These are phyloP conservation scores for Lumnitzera littorea DNA, from an alignment of 345 rosid genomes.

Conservation along the genomic window DNA sequence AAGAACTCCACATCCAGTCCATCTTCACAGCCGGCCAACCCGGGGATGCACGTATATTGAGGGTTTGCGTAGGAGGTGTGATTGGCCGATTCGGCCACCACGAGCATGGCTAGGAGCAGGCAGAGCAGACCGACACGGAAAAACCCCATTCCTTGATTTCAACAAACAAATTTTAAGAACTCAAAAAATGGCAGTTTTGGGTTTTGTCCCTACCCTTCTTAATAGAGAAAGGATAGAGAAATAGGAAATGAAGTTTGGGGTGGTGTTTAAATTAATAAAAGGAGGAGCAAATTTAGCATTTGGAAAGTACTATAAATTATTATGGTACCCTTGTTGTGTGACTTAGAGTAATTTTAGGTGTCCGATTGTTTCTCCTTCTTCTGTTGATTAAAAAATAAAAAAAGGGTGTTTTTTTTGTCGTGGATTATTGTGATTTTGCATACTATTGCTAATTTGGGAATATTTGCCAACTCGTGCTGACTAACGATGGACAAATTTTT, in stretches of 20 bases:
- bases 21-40: constrained; percentile 4
- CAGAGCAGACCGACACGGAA: background rate
- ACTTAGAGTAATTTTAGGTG: constrained; percentile 4
- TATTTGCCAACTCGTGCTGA: too few relatives aligned
- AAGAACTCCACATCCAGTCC: constrained; percentile 6
- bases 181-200: background rate
- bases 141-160: constrained; percentile 3
- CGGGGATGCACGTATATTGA: background rate
- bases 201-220: too few relatives aligned
- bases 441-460: too few relatives aligned
- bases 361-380: background rate
- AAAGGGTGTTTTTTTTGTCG: too few relatives aligned
- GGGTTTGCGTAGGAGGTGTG: background rate
- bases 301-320: background rate
- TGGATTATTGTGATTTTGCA: too few relatives aligned
- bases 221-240: too few relatives aligned
- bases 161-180: background rate
- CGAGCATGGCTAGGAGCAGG: constrained; percentile 8
- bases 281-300: background rate
- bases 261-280: background rate
- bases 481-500: too few relatives aligned
- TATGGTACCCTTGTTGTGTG: background rate
- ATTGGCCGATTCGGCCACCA: constrained; percentile 8
- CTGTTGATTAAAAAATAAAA: background rate
- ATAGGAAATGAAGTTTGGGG: too few relatives aligned